Conservation (phyloP, 2,329 filamentous ascomycete species). For the Paradendryphiella salina region DNA sequence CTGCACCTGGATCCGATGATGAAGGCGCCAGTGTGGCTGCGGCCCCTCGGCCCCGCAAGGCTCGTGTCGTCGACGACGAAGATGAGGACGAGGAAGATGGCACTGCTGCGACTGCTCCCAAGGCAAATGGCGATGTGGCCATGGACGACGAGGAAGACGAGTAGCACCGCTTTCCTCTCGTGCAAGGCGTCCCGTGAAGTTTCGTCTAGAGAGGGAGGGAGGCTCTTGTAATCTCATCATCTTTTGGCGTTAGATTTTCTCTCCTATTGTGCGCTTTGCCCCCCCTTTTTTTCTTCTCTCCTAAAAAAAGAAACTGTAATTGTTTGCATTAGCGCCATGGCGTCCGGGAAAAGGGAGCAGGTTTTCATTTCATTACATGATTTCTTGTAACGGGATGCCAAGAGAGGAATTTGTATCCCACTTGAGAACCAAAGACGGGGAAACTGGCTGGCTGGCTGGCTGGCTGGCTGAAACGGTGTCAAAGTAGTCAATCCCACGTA, state of each 20-base stretch:
- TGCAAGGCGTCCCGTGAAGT: background rate
- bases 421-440: background rate
- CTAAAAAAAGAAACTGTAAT: too few species aligned
- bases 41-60: slow-evolving; percentile 36
- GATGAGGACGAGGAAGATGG: slow-evolving; percentile 38
- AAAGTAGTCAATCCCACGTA: too few species aligned
- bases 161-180: slow-evolving; percentile 11
- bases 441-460: too few species aligned
- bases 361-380: background rate
- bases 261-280: background rate
- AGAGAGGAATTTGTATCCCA: slow-evolving; percentile 7
- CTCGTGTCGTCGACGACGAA: slow-evolving; percentile 41
- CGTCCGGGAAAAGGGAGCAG: slow-evolving; percentile 10
- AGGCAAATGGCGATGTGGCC: slow-evolving; percentile 27
- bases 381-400: background rate
- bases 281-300: slow-evolving; percentile 4
- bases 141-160: slow-evolving; percentile 42
- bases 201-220: too few species aligned
- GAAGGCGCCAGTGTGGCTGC: slow-evolving; percentile 17
- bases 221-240: background rate
- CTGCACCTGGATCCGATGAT: background rate
- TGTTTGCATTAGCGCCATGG: slow-evolving; percentile 29
- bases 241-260: background rate
- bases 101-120: slow-evolving; percentile 23
- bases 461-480: background rate